Base-by-base conservation (phyloP, 345 rosid species). In the Microcos paniculata region DNA sequence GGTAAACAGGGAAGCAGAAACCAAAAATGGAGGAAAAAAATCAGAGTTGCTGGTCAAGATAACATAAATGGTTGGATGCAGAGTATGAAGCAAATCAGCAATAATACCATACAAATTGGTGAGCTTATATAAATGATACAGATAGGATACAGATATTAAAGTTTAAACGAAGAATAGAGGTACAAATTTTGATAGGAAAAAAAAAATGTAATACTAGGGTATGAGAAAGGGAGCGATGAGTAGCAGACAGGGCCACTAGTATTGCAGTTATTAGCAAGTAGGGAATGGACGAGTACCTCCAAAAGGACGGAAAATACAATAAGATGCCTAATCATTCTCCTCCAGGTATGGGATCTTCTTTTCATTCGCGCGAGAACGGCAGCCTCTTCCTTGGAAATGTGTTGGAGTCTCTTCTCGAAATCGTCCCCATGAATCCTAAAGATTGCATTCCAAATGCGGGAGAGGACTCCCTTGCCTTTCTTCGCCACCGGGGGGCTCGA, bases 301-400 rank as follows among this genome's bases (percentile, higher is more conserved):
- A 93, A 80, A 61, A 93, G 23, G 63, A 93, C 80, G 8, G 92
- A 86, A 85, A 90, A 88, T 19, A 83, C 7, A 70, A 96, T 77
- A 84, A 93, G 85, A 78, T 92, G 82, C 63, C 94, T 78, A 19
- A 80, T 80, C 83, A 85, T 80, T 70, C 85, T 87, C 82, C 91
- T 85, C 96, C 97, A 83, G 9, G 91, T 74, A 3, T 72, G 84
- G 68, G 94, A 85, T 79, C 99, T 81, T 52, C 82, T 80, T 71
- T 92, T 87, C 80, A 96, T 81, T 80, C 99, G 81, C 1, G 90
- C 76, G 40, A 90, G 77, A 78, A 96, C 86, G 10, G 81, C 57
- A 13, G 96, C 92, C 85, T 96, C 99, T 83, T 96, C 99, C 86
- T 78, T 96, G 38, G 93, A 87, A 58, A 96, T 92, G 80, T 86